Evolutionary conservation across 2,329 filamentous ascomycete genomes (phyloP).

Genomic region (Cladophialophora chaetospira): DNA sequence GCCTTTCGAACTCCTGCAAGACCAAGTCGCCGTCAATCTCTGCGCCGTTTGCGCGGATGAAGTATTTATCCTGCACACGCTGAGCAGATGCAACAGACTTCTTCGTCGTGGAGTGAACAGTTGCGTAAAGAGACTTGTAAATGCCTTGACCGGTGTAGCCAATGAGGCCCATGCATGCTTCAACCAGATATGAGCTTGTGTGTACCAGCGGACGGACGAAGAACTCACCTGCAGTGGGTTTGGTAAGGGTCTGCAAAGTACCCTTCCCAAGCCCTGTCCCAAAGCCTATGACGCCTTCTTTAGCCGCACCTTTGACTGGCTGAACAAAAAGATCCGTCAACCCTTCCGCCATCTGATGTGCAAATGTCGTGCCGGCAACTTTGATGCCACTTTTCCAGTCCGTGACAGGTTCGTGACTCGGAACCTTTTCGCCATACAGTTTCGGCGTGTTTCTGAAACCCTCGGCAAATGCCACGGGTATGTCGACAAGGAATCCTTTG

Average conservation of each 20-base stretch:
- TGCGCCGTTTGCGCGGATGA: conserved; percentile 4
- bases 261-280: conserved; percentile 49
- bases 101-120: conserved; percentile 34
- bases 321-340: conserved; percentile 48
- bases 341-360: conserved; percentile 48
- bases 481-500: conserved; percentile 43
- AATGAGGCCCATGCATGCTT: conserved; percentile 34
- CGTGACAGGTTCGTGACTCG: conserved; percentile 43
- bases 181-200: conserved; percentile 18
- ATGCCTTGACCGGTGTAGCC: conserved; percentile 40
- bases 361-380: conserved; percentile 49
- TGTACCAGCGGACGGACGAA: conserved; percentile 33
- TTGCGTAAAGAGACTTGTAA: conserved; percentile 38
- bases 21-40: not conserved
- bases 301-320: conserved; percentile 44
- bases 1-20: conserved; percentile 1
- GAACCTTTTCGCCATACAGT: conserved; percentile 54
- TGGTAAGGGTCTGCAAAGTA: conserved; percentile 7
- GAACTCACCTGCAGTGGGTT: conserved; percentile 13
- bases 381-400: conserved; percentile 50
- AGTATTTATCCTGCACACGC: conserved; percentile 31
- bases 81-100: conserved; percentile 34
- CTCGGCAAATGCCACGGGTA: conserved; percentile 52
- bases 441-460: conserved; percentile 57
- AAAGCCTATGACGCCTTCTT: conserved; percentile 44